A percentile compares a stretch with the other conserved stretches of the same genome.
Evolutionary conservation across 257 asterid species (phyloP).

Genomic region (Fraxinus pennsylvanica): DNA sequence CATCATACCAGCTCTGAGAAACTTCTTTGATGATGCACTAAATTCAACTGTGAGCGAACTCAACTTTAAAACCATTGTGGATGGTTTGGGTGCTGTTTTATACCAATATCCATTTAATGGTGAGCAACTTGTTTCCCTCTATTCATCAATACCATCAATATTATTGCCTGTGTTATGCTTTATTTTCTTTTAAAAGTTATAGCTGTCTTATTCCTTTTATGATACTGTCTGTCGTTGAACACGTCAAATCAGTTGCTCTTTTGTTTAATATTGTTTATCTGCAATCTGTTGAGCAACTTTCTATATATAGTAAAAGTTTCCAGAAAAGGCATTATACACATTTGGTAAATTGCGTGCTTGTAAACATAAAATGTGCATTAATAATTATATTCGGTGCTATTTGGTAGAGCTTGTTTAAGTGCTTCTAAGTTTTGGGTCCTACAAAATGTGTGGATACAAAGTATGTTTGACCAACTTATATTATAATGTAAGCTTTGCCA

Average conservation of each 20-base stretch:
- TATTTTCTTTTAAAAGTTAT: conserved; percentile 12
- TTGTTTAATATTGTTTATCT: not conserved
- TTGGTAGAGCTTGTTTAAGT: not conserved
- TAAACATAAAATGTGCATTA: not conserved
- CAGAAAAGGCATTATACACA: not conserved
- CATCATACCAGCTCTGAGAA: conserved; percentile 81
- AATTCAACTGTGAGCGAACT: conserved; percentile 94
- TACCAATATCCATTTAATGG: conserved; percentile 94
- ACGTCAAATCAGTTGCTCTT: conserved; percentile 8
- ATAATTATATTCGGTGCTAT: not conserved
- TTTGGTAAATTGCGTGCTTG: not conserved
- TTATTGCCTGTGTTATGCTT: conserved; percentile 11
- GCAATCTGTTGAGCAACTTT: conserved; percentile 4
- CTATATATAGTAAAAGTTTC: not conserved
- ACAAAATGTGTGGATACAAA: not conserved
- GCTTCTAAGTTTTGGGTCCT: not conserved
- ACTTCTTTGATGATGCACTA: conserved; percentile 89
- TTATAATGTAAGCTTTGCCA: not conserved
- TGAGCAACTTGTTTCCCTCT: conserved; percentile 37
- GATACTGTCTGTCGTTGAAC: conserved; percentile 2
- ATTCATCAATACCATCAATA: conserved; percentile 9
- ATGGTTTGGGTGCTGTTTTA: conserved; percentile 87
- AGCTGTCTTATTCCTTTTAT: conserved; percentile 6
- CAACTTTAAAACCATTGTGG: conserved; percentile 92
- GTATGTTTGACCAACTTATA: not conserved